Evolutionary conservation across 2,329 filamentous ascomycete species (phyloP).

Genomic region (Hypomyces perniciosus): DNA sequence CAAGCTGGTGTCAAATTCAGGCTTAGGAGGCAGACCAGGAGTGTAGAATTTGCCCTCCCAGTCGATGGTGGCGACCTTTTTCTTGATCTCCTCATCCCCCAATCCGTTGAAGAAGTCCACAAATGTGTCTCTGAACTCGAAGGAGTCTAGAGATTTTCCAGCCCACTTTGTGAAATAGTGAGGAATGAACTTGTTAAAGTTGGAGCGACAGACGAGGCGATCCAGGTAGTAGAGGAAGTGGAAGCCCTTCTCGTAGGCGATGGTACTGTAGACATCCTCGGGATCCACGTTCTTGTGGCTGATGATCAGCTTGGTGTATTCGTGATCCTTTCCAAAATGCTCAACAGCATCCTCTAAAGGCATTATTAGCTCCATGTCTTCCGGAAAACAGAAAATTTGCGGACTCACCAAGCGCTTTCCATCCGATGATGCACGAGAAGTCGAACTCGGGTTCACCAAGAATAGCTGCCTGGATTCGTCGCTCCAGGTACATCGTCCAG

Average conservation of each 20-base stretch:
- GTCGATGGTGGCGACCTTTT: constrained; percentile 67
- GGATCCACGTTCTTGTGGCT: constrained; percentile 87
- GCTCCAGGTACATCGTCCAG: constrained; percentile 93
- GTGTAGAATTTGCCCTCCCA: constrained; percentile 88
- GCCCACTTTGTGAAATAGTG: constrained; percentile 87
- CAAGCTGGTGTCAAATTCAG: constrained; percentile 80
- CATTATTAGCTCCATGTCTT: constrained; percentile 12
- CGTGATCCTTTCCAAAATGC: constrained; percentile 73
- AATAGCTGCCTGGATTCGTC: constrained; percentile 68
- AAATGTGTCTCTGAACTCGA: constrained; percentile 87
- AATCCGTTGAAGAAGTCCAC: constrained; percentile 71
- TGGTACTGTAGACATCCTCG: constrained; percentile 86
- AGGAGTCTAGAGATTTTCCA: constrained; percentile 82
- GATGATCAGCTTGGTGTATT: constrained; percentile 87
- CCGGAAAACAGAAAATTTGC: not conserved
- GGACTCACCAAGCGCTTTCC: constrained; percentile 68
- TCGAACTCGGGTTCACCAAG: constrained; percentile 83
- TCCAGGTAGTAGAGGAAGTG: constrained; percentile 91
- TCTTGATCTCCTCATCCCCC: constrained; percentile 55
- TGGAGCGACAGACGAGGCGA: constrained; percentile 72
- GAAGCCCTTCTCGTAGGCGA: constrained; percentile 97
- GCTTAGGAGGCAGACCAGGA: constrained; percentile 86
- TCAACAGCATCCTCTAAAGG: constrained; percentile 65
- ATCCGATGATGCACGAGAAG: constrained; percentile 93
- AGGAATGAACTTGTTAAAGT: constrained; percentile 92